These are phyloP conservation scores for Aspergillus kassunensis DNA, from an alignment of 495 filamentous ascomycete genomes.

Conservation along the genomic window DNA sequence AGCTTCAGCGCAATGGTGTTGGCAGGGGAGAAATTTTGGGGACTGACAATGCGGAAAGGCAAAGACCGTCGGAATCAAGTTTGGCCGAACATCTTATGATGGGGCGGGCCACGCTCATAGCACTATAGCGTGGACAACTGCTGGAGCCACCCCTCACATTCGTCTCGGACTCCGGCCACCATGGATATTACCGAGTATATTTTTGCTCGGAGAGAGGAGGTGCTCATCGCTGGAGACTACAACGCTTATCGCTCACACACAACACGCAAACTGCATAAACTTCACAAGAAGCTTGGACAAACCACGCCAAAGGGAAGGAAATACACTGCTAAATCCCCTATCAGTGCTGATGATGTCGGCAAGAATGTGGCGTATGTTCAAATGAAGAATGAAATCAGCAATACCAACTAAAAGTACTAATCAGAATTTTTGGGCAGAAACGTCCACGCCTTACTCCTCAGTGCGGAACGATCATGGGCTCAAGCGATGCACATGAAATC, in stretches of 20 bases:
- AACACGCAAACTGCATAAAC: slow-evolving; percentile 73
- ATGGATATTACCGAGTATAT: slow-evolving; percentile 94
- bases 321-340: slow-evolving; percentile 64
- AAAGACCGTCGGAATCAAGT: slow-evolving; percentile 30
- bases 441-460: slow-evolving; percentile 73
- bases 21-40: slow-evolving; percentile 18
- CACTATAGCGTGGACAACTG: not conserved
- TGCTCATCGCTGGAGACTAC: slow-evolving; percentile 83
- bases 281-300: slow-evolving; percentile 79
- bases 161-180: slow-evolving; percentile 3
- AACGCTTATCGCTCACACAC: slow-evolving; percentile 77
- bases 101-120: slow-evolving; percentile 12
- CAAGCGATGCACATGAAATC: slow-evolving; percentile 94
- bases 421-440: slow-evolving; percentile 50
- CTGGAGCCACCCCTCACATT: not conserved
- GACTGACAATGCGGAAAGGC: slow-evolving; percentile 10
- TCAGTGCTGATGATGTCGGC: slow-evolving; percentile 75
- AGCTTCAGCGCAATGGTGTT: slow-evolving; percentile 7
- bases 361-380: slow-evolving; percentile 67
- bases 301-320: slow-evolving; percentile 79
- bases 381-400: not conserved
- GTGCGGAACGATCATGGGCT: slow-evolving; percentile 91
- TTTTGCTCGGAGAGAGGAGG: slow-evolving; percentile 70
- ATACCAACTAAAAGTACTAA: slow-evolving; percentile 12
- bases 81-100: slow-evolving; percentile 40